Base-by-base conservation (phyloP, 495 filamentous ascomycete species). In the Tuber calosporum region DNA sequence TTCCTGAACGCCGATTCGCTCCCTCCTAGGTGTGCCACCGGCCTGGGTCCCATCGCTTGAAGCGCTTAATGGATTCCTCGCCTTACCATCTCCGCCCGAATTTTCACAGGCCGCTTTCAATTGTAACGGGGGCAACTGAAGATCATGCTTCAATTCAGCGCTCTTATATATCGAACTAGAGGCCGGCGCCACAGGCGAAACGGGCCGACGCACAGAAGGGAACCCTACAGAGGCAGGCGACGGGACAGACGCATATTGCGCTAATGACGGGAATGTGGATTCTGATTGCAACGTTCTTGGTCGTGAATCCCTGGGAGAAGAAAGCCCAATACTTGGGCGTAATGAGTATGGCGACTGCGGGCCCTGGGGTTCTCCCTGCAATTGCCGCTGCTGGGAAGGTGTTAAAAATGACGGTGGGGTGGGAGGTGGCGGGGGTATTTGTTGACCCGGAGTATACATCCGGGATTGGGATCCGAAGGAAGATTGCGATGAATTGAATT, bases 1-100 rank as follows among this genome's bases (percentile, higher is more conserved):
- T 72, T 82, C 81, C 34, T 73, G 73, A 62, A 82, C 81, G 22
- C 74, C 80, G 42, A 82, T 82, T 38, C 81, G 75, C 58, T 82
- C 78, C 40, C 81, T 69, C 45, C 76, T 77, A 41, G 77, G 81
- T 67, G 69, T 79, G 39, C 80, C 71, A 41, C 69, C 70, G 41
- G 72, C 41, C 19, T 77, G 73, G 4, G 73, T 67, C 48, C 74
- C 73, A 38, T 77, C 81, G 53, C 40, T 70, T 19, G 73, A 58
- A 30, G 38, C 40, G 69, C 72, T 70, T 26, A 68, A 43, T 69
- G 73, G 66, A n/a, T 68, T 70, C 39, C 69, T 72, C 70, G 76
- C 69, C 37, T 69, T 69, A 8, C 38, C 72, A n/a, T 58, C 73
- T n/a, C 73, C 73, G 69, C 72, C 70, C 39, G 71, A 69, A 15